phyloP scores from a whole-genome alignment of 2,329 filamentous ascomycete species.

The Ophiosphaerella herpotricha region DNA sequence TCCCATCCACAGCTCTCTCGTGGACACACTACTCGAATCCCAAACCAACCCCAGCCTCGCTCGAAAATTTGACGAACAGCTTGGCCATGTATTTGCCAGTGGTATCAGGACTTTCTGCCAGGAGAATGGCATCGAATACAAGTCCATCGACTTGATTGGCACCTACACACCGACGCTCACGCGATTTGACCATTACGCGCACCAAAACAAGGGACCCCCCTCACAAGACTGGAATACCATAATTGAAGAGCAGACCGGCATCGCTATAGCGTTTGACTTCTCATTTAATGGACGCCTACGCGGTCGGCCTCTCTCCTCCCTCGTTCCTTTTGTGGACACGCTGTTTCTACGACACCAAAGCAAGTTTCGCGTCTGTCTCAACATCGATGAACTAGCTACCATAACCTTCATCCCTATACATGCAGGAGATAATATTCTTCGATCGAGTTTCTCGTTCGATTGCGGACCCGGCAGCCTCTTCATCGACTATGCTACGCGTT shows the following conservation, averaged over 20 bases:
- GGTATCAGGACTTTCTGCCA: slow-evolving; percentile 58
- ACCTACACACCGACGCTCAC: slow-evolving; percentile 59
- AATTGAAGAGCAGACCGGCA: slow-evolving; percentile 59
- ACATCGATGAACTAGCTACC: slow-evolving; percentile 65
- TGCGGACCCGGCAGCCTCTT: slow-evolving; percentile 62
- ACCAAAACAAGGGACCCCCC: slow-evolving; percentile 41
- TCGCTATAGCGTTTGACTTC: slow-evolving; percentile 65
- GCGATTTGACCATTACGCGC: slow-evolving; percentile 13
- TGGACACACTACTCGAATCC: slow-evolving; percentile 62
- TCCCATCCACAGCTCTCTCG: slow-evolving; percentile 60
- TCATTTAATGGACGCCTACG: slow-evolving; percentile 52
- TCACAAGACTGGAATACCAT: slow-evolving; percentile 62
- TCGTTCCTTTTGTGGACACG: slow-evolving; percentile 63
- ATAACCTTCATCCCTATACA: slow-evolving; percentile 64
- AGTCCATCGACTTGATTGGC: slow-evolving; percentile 59
- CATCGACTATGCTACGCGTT: slow-evolving; percentile 61
- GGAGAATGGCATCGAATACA: slow-evolving; percentile 49
- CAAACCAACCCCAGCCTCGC: slow-evolving; percentile 59
- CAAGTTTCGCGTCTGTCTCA: slow-evolving; percentile 63
- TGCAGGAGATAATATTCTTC: slow-evolving; percentile 38
- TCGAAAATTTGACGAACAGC: slow-evolving; percentile 61
- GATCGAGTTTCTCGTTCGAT: slow-evolving; percentile 57
- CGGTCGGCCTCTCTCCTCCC: slow-evolving; percentile 60
- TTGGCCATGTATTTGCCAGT: slow-evolving; percentile 61
- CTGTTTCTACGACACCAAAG: slow-evolving; percentile 61